Conservation (phyloP, 192 early-diverging fungal species). For the Coemansia sp. region DNA sequence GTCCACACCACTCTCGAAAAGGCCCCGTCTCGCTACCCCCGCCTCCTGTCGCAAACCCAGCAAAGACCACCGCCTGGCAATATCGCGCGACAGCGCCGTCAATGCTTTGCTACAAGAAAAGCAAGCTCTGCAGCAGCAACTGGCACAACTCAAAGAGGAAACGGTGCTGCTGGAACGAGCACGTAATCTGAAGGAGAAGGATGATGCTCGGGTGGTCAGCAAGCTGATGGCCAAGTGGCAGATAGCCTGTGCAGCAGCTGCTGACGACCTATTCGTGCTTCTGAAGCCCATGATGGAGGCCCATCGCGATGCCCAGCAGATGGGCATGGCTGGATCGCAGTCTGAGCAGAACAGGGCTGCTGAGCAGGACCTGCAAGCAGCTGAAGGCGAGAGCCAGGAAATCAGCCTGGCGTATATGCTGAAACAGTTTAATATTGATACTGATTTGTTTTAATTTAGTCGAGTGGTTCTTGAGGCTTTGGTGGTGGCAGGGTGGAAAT, state of each 20-base stretch:
- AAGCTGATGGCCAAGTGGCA: slow-evolving; percentile 40
- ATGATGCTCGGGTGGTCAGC: slow-evolving; percentile 23
- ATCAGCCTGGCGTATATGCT: slow-evolving; percentile 40
- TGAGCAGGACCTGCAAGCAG: neutral
- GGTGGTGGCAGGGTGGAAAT: slow-evolving; percentile 35
- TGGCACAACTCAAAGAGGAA: slow-evolving; percentile 20
- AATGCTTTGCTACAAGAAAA: slow-evolving; percentile 21
- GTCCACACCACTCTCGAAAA: neutral
- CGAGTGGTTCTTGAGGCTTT: slow-evolving; percentile 39
- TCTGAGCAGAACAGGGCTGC: neutral
- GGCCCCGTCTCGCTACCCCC: neutral
- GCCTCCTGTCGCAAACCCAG: neutral
- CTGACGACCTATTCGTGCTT: slow-evolving; percentile 43
- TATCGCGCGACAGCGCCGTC: slow-evolving; percentile 10
- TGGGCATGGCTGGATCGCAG: neutral
- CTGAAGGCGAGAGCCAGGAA: neutral
- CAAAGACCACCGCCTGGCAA: neutral
- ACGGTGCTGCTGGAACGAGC: slow-evolving; percentile 30
- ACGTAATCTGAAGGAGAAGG: slow-evolving; percentile 14
- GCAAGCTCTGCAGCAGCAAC: slow-evolving; percentile 15
- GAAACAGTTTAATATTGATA: slow-evolving; percentile 33
- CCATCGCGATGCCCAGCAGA: slow-evolving; percentile 14
- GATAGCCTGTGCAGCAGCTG: slow-evolving; percentile 28
- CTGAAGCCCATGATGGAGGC: slow-evolving; percentile 43
- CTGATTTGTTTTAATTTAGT: slow-evolving; percentile 32